Conservation (phyloP, 192 early-diverging fungal species). For the Phlyctochytrium planicorne region DNA sequence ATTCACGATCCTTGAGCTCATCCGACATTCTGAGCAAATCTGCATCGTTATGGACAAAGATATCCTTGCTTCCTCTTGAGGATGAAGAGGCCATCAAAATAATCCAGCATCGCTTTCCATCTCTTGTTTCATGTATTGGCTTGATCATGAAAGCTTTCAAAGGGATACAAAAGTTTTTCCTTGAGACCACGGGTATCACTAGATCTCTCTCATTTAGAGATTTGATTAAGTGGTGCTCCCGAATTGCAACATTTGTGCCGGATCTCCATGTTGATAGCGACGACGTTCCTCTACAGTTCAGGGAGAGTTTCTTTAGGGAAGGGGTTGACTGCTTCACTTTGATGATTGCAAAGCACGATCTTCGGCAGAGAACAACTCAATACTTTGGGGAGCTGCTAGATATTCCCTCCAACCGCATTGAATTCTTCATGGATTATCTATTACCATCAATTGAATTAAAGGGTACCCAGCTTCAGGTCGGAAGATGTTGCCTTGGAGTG, state of each 20-base stretch:
- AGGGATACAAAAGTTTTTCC: conserved; percentile 17
- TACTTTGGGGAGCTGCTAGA: conserved; percentile 68
- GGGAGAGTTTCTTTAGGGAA: conserved; percentile 77
- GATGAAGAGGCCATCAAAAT: conserved; percentile 66
- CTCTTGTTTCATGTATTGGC: conserved; percentile 29
- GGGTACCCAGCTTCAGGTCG: conserved; percentile 21
- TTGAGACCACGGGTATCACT: conserved; percentile 24
- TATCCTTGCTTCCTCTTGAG: conserved; percentile 65
- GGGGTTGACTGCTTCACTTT: conserved; percentile 84
- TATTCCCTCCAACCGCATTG: conserved; percentile 65
- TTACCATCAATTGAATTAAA: conserved; percentile 54
- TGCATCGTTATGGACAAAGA: conserved; percentile 69
- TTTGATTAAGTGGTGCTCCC: conserved; percentile 86
- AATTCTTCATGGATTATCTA: conserved; percentile 69
- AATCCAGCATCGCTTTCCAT: conserved; percentile 53
- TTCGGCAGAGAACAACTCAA: conserved; percentile 61
- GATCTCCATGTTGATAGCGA: background rate
- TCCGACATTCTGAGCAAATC: conserved; percentile 4
- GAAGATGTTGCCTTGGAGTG: background rate
- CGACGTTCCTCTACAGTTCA: conserved; percentile 31
- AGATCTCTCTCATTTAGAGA: conserved; percentile 78
- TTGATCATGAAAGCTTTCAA: background rate
- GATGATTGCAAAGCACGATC: conserved; percentile 70
- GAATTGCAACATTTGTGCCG: conserved; percentile 41
- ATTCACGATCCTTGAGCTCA: background rate